Evolutionary conservation across 2,329 filamentous ascomycete genomes (phyloP), one percentile per base, ranked within the genome.

Genomic region (Diaporthe sp.): DNA sequence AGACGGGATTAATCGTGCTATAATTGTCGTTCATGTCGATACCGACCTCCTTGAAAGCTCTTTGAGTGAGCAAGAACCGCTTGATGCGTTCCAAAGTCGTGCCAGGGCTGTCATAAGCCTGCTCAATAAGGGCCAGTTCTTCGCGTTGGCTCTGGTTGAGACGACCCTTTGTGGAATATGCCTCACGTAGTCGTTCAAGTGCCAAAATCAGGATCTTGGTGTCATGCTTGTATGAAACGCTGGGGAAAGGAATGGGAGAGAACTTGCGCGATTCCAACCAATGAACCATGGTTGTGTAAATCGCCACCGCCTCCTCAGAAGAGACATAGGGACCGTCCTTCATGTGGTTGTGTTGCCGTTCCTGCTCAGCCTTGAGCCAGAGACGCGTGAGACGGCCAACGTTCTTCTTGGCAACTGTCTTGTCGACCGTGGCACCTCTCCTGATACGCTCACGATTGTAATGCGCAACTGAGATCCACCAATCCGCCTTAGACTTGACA

Each of bases 1-100:
- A 99, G 1, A 99, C 97, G 0, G 97, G 97, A 82, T 99, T 99
- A 87, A 99, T 99, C 25, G 95, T 96, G 87, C 92, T 98, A 86
- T 99, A 99, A 82, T 99, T 99, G 86, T 99, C 97, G 83, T 99
- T 99, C 97, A 99, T 99, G 82, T 99, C 97, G 78, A 99, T 99
- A 72, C 96, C 97, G 58, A 99, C 97, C 85, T 99, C 97, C 86
- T 99, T 99, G 90, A 99, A 99, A 1, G 97, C 97, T 83, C 97
- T 92, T 82, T 99, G 97, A 0, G 97, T 99, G 58, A 99, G 91
- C 77, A 99, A 87, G 88, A 98, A 98, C 66, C 97, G 94, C 88
- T 99, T 99, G 86, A 99, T 99, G 74, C 97, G 91, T 77, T 98
- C 96, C 74, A 99, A 84, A 0, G 97, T 98, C 1, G 97, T 99